A percentile compares a stretch with the other conserved stretches of the same genome.
Conservation (phyloP, 2,329 filamentous ascomycete species). For the Microcyclospora tardicrescens region DNA sequence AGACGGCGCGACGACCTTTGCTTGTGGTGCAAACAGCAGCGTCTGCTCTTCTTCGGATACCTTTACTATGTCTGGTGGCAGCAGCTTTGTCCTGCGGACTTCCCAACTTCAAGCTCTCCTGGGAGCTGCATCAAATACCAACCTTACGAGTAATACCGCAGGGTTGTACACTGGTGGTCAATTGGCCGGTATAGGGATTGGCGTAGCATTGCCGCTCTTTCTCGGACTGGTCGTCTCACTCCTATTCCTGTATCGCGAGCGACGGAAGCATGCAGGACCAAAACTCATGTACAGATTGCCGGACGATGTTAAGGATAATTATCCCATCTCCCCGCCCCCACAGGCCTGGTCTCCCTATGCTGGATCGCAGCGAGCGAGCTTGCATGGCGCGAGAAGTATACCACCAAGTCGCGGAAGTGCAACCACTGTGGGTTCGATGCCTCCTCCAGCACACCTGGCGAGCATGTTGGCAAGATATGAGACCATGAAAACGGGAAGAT, state of each 20-base stretch:
- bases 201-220: conserved; percentile 17
- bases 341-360: conserved; percentile 1
- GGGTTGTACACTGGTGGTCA: conserved; percentile 3
- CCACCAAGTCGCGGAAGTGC: neutral
- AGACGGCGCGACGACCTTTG: conserved; percentile 14
- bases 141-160: conserved; percentile 3
- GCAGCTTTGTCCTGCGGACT: conserved; percentile 16
- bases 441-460: conserved; percentile 4
- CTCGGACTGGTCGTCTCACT: conserved; percentile 13
- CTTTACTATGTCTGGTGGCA: conserved; percentile 14
- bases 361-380: neutral
- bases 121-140: conserved; percentile 7
- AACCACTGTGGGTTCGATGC: no score
- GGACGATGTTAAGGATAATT: conserved; percentile 13
- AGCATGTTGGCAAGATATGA: conserved; percentile 10
- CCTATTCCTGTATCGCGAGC: conserved; percentile 11
- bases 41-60: conserved; percentile 14
- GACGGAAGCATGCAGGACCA: conserved; percentile 9
- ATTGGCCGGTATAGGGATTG: conserved; percentile 18
- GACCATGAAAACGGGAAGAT: conserved; percentile 5
- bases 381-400: neutral
- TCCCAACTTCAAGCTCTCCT: conserved; percentile 17
- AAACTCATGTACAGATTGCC: conserved; percentile 22
- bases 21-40: conserved; percentile 17
- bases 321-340: conserved; percentile 11